Conservation (phyloP, 2,329 filamentous ascomycete species). For the Cadophora sp. region DNA sequence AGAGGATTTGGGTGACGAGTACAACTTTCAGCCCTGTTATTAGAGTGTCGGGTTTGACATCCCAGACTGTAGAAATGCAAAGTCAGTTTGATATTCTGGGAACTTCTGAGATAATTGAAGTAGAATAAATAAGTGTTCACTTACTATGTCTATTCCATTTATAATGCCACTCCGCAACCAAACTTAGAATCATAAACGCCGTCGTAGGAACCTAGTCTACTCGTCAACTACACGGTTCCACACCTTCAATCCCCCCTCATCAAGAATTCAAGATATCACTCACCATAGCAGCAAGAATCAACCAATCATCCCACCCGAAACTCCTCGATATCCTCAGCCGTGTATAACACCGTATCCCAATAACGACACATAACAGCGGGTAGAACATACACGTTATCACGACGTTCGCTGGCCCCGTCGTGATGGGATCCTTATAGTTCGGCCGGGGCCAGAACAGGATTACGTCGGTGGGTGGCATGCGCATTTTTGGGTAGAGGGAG, state of each 20-base stretch:
- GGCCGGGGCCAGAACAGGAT: conserved; percentile 53
- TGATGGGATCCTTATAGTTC: conserved; percentile 54
- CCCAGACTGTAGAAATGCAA: conserved; percentile 44
- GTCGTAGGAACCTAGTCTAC: conserved; percentile 45
- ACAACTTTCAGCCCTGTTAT: conserved; percentile 46
- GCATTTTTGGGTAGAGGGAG: conserved; percentile 39
- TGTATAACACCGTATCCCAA: conserved; percentile 54
- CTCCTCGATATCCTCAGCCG: conserved; percentile 53
- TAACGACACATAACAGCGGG: conserved; percentile 49
- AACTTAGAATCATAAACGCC: conserved; percentile 45
- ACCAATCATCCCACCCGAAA: conserved; percentile 54
- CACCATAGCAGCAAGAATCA: conserved; percentile 53
- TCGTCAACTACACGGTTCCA: not conserved
- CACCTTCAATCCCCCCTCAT: not conserved
- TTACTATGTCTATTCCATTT: conserved; percentile 48
- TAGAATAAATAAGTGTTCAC: not conserved
- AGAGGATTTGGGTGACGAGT: conserved; percentile 48
- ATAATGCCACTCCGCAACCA: conserved; percentile 45
- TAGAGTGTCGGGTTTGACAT: conserved; percentile 45
- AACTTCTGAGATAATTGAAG: too few relatives aligned
- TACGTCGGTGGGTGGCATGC: conserved; percentile 51
- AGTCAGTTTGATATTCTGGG: not conserved
- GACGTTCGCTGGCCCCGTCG: conserved; percentile 51
- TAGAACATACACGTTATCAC: conserved; percentile 51
- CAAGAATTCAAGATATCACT: too few relatives aligned